A percentile compares a stretch with the other conserved stretches of the same genome.
phyloP scores from a whole-genome alignment of 352 stramenopile species.

The Globisporangium spiculum region DNA sequence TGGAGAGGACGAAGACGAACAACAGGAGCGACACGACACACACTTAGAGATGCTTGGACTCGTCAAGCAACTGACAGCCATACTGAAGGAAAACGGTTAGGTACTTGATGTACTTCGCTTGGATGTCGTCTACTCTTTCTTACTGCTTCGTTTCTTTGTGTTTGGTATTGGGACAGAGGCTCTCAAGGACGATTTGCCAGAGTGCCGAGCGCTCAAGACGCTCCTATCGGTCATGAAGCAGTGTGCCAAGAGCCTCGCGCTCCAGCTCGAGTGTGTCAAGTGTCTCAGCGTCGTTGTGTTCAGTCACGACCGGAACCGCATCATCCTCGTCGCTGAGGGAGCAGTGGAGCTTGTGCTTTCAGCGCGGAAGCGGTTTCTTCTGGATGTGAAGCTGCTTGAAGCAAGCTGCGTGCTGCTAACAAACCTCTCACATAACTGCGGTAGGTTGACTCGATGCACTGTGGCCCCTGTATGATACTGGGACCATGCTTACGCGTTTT shows the following conservation, averaged over 20 bases:
- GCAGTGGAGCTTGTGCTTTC: slow-evolving; percentile 50
- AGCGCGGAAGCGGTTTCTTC: slow-evolving; percentile 59
- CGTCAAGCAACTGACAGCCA: slow-evolving; percentile 45
- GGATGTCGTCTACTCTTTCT: too few species aligned
- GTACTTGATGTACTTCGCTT: neutral
- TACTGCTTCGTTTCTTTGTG: neutral
- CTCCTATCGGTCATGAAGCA: slow-evolving; percentile 65
- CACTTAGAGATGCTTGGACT: slow-evolving; percentile 34
- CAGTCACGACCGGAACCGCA: slow-evolving; percentile 71
- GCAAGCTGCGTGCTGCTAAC: slow-evolving; percentile 72
- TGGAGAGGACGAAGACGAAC: slow-evolving; percentile 13
- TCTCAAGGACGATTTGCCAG: slow-evolving; percentile 79
- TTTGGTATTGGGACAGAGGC: slow-evolving; percentile 19
- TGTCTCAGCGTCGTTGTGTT: slow-evolving; percentile 78
- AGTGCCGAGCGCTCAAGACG: slow-evolving; percentile 55
- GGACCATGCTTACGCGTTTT: neutral
- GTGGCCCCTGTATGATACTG: neutral
- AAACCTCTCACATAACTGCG: slow-evolving; percentile 86
- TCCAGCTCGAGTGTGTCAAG: slow-evolving; percentile 79
- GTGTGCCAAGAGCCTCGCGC: slow-evolving; percentile 37
- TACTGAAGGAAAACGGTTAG: slow-evolving; percentile 49
- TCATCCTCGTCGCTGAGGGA: slow-evolving; percentile 68
- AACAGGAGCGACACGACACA: slow-evolving; percentile 12
- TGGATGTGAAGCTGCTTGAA: slow-evolving; percentile 67
- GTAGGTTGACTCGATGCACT: slow-evolving; percentile 19